Percentiles rank a stretch among this genome's conserved stretches.
phyloP scores from a whole-genome alignment of 768 basidiomycete species.

The Cystobasidium onofrii region DNA sequence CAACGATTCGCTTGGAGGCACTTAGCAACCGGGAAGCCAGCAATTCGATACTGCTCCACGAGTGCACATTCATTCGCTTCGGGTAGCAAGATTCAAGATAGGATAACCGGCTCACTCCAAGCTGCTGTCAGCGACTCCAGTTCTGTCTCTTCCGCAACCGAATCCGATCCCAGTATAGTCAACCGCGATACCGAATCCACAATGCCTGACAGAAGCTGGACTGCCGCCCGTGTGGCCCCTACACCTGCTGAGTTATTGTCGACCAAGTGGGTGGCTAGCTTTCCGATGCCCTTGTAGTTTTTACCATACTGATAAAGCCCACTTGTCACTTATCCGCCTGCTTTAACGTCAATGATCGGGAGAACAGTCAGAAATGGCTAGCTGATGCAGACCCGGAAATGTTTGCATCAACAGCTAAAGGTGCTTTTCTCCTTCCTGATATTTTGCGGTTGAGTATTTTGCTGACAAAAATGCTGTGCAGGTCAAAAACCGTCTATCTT shows the following conservation, averaged over 20 bases:
- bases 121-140: background rate
- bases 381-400: constrained; percentile 19
- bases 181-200: background rate
- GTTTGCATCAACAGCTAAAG: constrained; percentile 18
- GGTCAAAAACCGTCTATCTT: constrained; percentile 39
- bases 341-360: background rate
- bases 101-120: background rate
- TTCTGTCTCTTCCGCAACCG: too few species aligned
- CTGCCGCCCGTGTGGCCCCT: background rate
- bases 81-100: background rate
- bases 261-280: background rate
- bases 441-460: background rate
- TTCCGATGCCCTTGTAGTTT: too few species aligned
- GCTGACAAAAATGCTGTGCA: background rate
- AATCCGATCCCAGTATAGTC: background rate
- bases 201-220: background rate
- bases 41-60: background rate
- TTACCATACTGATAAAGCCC: too few species aligned
- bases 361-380: constrained; percentile 23
- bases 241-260: background rate
- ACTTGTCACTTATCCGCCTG: background rate
- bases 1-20: background rate
- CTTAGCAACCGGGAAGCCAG: background rate
- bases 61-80: background rate
- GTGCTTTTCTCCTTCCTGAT: background rate